Base-by-base conservation (phyloP, 768 basidiomycete species). In the Aureoboletus auriporus region DNA sequence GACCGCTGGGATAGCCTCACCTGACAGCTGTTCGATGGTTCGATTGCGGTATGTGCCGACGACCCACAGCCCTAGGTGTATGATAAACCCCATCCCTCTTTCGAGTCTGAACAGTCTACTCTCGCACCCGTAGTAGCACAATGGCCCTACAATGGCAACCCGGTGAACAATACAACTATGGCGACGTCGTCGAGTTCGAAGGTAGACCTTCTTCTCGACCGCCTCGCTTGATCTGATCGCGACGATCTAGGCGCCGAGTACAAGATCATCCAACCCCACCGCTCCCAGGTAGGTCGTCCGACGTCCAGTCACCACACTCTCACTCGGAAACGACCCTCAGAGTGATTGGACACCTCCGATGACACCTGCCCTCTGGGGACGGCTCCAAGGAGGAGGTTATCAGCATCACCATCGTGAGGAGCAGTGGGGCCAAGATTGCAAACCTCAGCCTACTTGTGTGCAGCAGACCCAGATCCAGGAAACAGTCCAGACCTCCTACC, bases 191-290 rank as follows among this genome's bases (percentile, higher is more conserved):
- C 51, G 64, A 66, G 39, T 87, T 70, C 59, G 54, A 84, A 58
- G 79, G 86, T 79, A 52, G 17, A 58, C 39, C 36, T n/a, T 13
- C 29, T n/a, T 31, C 27, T 30, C 40, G 7, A 10, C 29, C 26
- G 16, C 35, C 35, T 6, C 3, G 3, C 46, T 17, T 29, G 42
- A 28, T 47, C 56, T 56, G 46, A 61, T 54, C 39, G 10, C 17
- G 34, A 11, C 8, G 44, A 45, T 57, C 46, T 43, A 52, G 84
- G 78, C 35, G 61, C 66, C 53, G 67, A 64, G 36, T 89, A 87
- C 72, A 82, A 79, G 66, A 83, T 83, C 66, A 79, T 88, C 54
- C 85, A 87, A 59, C 70, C 83, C 8, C 87, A 89, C 68, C 67
- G 60, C 45, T 86, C 86, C 28, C 83, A 86, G 75, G 85, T 79